Conservation (phyloP, 2,329 filamentous ascomycete species). For the Phialocephala subalpina region DNA sequence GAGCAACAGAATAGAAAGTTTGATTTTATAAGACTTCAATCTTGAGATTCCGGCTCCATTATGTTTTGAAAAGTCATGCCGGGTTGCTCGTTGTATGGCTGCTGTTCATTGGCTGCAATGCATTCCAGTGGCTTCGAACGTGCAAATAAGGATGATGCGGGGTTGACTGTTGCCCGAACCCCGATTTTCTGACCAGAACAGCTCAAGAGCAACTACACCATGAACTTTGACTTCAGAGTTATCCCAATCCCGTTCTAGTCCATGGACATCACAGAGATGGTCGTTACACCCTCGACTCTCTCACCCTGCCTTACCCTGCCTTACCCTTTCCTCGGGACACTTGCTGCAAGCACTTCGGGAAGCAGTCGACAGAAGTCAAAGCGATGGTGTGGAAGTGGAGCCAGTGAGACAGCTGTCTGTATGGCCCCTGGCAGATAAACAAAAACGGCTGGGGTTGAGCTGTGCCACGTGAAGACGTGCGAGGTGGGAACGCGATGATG, state of each 20-base stretch:
- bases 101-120: conserved; percentile 12
- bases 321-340: not conserved
- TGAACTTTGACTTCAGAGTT: not conserved
- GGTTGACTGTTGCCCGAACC: not conserved
- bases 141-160: conserved; percentile 12
- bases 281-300: no score
- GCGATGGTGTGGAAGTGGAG: not conserved
- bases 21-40: not conserved
- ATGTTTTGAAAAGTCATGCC: conserved; percentile 21
- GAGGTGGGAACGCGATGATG: not conserved
- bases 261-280: not conserved
- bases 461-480: conserved; percentile 5
- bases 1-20: not conserved
- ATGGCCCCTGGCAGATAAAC: not conserved
- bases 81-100: not conserved
- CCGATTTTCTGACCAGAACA: conserved; percentile 7
- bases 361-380: not conserved
- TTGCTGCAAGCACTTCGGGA: not conserved
- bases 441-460: not conserved
- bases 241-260: not conserved
- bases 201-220: no score
- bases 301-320: no score
- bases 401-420: not conserved
- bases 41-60: not conserved
- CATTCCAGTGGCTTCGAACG: conserved; percentile 14